phyloP scores from a whole-genome alignment of 208 protist species.

The Spongospora subterranea region DNA sequence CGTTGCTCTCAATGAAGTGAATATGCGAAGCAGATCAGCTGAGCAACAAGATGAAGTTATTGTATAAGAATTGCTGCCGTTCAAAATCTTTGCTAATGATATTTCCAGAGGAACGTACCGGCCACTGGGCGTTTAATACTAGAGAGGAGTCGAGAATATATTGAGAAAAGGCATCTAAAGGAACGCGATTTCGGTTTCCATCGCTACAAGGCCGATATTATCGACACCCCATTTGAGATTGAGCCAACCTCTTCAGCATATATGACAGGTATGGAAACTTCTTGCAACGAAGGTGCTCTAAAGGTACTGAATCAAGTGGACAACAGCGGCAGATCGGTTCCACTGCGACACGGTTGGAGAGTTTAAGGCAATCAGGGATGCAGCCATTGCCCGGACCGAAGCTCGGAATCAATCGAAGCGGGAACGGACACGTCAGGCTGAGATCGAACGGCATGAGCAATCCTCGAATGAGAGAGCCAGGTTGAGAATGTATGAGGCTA shows the following conservation, averaged over 20 bases:
- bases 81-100: too few species aligned
- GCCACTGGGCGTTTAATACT: not conserved
- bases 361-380: not conserved
- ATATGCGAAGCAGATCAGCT: too few species aligned
- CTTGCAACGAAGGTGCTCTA: not conserved
- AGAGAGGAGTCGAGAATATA: not conserved
- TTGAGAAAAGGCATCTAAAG: conserved; percentile 34
- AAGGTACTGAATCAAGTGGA: not conserved
- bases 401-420: not conserved
- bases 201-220: not conserved
- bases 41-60: too few species aligned
- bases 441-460: not conserved
- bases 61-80: too few species aligned
- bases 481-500: too few species aligned
- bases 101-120: conserved; percentile 38
- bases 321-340: conserved; percentile 26
- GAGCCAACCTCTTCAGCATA: conserved; percentile 20
- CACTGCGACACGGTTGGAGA: conserved; percentile 45
- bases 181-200: conserved; percentile 46
- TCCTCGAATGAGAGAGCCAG: not conserved
- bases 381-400: not conserved
- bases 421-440: not conserved
- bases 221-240: conserved; percentile 10
- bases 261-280: not conserved
- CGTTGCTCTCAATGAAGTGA: too few species aligned